phyloP scores from a whole-genome alignment of 495 filamentous ascomycete species.

The Tuber magnatum region DNA sequence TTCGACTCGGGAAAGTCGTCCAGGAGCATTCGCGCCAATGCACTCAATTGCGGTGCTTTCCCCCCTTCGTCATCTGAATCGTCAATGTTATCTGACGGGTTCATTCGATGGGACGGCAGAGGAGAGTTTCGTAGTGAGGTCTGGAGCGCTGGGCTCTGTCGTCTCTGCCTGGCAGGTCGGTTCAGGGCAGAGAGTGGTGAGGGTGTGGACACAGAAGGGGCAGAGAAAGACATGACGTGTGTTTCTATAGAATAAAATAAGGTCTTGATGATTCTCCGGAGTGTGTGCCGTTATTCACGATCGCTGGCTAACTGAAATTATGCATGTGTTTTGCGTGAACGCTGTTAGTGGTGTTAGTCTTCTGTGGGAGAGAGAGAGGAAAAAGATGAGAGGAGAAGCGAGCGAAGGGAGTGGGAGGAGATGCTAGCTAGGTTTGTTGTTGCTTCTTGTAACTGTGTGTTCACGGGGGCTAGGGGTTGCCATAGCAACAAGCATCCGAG shows the following conservation, averaged over 20 bases:
- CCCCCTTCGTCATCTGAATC: slow-evolving; percentile 37
- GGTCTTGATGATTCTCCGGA: slow-evolving; percentile 7
- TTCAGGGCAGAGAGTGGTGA: slow-evolving; percentile 32
- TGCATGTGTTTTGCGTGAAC: slow-evolving; percentile 10
- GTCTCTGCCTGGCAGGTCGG: slow-evolving; percentile 30
- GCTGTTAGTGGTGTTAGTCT: slow-evolving; percentile 7
- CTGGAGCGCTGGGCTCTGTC: slow-evolving; percentile 32
- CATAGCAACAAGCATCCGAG: neutral
- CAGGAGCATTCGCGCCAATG: slow-evolving; percentile 38
- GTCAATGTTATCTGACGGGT: slow-evolving; percentile 26
- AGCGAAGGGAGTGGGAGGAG: slow-evolving; percentile 15
- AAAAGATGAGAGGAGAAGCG: slow-evolving; percentile 2
- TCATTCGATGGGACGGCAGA: slow-evolving; percentile 22
- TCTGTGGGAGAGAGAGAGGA: neutral
- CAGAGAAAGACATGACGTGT: slow-evolving; percentile 21
- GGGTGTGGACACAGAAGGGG: slow-evolving; percentile 25
- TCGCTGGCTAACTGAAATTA: slow-evolving; percentile 13
- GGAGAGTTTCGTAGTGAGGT: slow-evolving; percentile 34
- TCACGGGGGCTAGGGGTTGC: neutral
- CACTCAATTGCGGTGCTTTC: slow-evolving; percentile 39
- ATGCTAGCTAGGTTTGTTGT: slow-evolving; percentile 29
- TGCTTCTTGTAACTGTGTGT: neutral
- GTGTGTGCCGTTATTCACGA: slow-evolving; percentile 3
- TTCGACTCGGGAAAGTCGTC: slow-evolving; percentile 35
- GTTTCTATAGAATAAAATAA: neutral